These are phyloP conservation scores for Rhynchospora pubera DNA, from an alignment of 176 grass and related monocot genomes.

Conservation along the genomic window DNA sequence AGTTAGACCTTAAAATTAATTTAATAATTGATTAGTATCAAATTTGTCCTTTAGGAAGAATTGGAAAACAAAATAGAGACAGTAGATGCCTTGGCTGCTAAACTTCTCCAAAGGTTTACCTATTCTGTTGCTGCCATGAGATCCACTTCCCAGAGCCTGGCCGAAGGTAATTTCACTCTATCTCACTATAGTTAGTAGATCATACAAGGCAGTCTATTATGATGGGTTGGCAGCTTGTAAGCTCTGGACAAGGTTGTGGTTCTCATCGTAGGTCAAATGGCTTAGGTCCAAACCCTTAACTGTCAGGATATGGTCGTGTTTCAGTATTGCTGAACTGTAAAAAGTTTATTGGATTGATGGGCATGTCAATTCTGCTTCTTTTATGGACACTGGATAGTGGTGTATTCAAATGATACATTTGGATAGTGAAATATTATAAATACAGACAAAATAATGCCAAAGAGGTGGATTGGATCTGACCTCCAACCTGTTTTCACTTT, in stretches of 20 bases:
- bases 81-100: constrained; percentile 69
- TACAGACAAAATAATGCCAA: neutral
- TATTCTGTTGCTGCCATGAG: constrained; percentile 77
- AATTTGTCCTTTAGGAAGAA: constrained; percentile 50
- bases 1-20: neutral
- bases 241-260: neutral
- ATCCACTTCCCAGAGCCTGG: constrained; percentile 51
- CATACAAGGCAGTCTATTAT: neutral
- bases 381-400: neutral
- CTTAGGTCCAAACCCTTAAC: neutral
- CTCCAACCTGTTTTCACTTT: neutral
- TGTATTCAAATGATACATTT: neutral
- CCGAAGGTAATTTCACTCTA: constrained; percentile 48
- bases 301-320: neutral
- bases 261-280: neutral
- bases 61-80: constrained; percentile 92
- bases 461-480: neutral
- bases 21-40: neutral
- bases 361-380: neutral
- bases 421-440: neutral
- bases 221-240: neutral
- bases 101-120: constrained; percentile 79
- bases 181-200: neutral
- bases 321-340: neutral
- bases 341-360: neutral